These are phyloP conservation scores for Globisporangium ultimum DNA, from an alignment of 352 stramenopile genomes.

Conservation along the genomic window DNA sequence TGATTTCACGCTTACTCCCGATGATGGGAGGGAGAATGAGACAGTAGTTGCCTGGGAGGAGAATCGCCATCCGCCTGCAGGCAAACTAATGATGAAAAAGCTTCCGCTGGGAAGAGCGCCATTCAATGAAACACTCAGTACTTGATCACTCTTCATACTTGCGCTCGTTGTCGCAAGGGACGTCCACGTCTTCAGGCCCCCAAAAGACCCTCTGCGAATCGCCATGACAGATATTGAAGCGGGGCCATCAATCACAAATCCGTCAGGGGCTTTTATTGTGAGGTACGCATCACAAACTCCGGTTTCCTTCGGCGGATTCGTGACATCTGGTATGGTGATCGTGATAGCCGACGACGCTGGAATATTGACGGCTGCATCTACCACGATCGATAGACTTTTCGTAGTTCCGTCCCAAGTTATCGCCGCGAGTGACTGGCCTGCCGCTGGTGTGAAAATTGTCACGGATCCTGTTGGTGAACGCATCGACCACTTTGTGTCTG, in stretches of 20 bases:
- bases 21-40: constrained; percentile 27
- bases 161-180: constrained; percentile 38
- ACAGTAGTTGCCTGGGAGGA: constrained; percentile 12
- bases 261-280: constrained; percentile 30
- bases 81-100: constrained; percentile 32
- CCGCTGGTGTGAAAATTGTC: constrained; percentile 30
- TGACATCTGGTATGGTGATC: constrained; percentile 30
- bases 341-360: constrained; percentile 25
- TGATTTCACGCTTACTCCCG: constrained; percentile 29
- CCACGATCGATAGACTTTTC: constrained; percentile 28
- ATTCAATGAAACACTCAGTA: constrained; percentile 35
- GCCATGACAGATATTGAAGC: constrained; percentile 36
- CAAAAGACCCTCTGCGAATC: constrained; percentile 32
- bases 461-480: constrained; percentile 14
- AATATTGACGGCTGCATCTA: constrained; percentile 23
- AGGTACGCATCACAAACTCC: constrained; percentile 36
- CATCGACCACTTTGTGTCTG: constrained; percentile 40
- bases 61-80: constrained; percentile 39
- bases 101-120: constrained; percentile 51
- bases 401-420: constrained; percentile 31
- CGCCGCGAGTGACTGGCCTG: constrained; percentile 21
- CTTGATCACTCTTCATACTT: constrained; percentile 53
- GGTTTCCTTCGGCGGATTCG: constrained; percentile 55
- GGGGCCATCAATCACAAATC: constrained; percentile 44
- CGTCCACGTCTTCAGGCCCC: constrained; percentile 31